phyloP scores from a whole-genome alignment of 225 moss, liverwort and hornwort genomes.

The Thuidium tamariscinum region DNA sequence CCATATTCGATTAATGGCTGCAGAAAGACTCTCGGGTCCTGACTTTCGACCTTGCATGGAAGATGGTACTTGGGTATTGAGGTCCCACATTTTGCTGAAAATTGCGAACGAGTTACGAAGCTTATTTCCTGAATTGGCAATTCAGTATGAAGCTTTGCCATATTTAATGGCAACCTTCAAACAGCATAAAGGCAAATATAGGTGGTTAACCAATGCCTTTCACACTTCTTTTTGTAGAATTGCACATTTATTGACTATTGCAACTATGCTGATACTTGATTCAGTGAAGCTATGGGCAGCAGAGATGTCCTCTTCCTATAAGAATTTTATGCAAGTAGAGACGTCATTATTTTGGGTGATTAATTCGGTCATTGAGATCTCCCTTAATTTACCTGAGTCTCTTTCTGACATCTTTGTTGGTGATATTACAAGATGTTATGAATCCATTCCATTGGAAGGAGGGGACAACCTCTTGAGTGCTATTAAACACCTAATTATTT shows the following conservation, averaged over 20 bases:
- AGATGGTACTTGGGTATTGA: background rate
- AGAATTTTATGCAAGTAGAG: too few relatives aligned
- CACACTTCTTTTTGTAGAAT: fast-evolving
- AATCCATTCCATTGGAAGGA: too few relatives aligned
- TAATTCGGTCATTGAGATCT: fast-evolving
- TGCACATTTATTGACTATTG: background rate
- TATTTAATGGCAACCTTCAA: background rate
- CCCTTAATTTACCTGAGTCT: too few relatives aligned
- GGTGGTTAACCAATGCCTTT: background rate
- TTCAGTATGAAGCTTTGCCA: background rate
- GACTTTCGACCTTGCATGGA: background rate
- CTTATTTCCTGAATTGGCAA: fast-evolving
- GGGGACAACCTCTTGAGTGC: background rate
- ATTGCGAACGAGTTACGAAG: fast-evolving
- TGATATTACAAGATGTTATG: too few relatives aligned
- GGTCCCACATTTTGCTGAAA: background rate
- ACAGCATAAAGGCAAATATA: background rate
- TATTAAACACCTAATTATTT: too few relatives aligned
- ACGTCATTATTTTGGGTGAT: too few relatives aligned
- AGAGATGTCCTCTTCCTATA: too few relatives aligned
- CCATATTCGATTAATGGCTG: too few relatives aligned
- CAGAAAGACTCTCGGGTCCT: too few relatives aligned
- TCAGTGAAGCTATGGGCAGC: too few relatives aligned
- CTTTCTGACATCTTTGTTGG: too few relatives aligned
- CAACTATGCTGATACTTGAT: background rate